Evolutionary conservation across 2,329 filamentous ascomycete species (phyloP).

Genomic region (Penicillium sp.): DNA sequence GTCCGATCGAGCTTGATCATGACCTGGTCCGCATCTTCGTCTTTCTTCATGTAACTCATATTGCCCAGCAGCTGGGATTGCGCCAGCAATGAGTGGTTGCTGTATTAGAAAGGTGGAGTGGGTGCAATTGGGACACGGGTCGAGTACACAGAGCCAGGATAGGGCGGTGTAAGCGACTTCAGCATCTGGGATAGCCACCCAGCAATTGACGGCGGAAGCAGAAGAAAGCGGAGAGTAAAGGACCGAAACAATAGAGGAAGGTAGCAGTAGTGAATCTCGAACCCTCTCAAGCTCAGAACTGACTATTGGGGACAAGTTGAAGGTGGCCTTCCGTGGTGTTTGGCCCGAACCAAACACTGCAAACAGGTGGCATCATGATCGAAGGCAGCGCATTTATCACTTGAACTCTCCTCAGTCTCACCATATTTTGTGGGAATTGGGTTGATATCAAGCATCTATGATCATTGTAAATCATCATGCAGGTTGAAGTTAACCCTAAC

Average conservation of each 20-base stretch:
- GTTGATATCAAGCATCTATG: neutral
- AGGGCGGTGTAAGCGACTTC: slow-evolving; percentile 26
- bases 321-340: slow-evolving; percentile 42
- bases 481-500: slow-evolving; percentile 89
- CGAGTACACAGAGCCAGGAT: slow-evolving; percentile 23
- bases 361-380: slow-evolving; percentile 38
- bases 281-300: slow-evolving; percentile 22
- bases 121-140: slow-evolving; percentile 26
- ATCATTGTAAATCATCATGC: slow-evolving; percentile 39
- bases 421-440: slow-evolving; percentile 3
- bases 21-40: slow-evolving; percentile 91
- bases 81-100: slow-evolving; percentile 28
- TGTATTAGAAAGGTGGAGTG: slow-evolving; percentile 22
- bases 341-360: slow-evolving; percentile 35
- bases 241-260: slow-evolving; percentile 10
- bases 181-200: slow-evolving; percentile 23
- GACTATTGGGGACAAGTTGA: slow-evolving; percentile 29
- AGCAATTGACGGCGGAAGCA: neutral
- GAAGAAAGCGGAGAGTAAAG: neutral
- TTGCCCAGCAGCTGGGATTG: slow-evolving; percentile 34
- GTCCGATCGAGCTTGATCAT: slow-evolving; percentile 97
- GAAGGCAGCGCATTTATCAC: slow-evolving; percentile 9
- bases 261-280: slow-evolving; percentile 17
- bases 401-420: slow-evolving; percentile 4
- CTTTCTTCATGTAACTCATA: slow-evolving; percentile 98